Evolutionary conservation across 805 yeast genomes (phyloP).

Genomic region (Danielia oregonensis): DNA sequence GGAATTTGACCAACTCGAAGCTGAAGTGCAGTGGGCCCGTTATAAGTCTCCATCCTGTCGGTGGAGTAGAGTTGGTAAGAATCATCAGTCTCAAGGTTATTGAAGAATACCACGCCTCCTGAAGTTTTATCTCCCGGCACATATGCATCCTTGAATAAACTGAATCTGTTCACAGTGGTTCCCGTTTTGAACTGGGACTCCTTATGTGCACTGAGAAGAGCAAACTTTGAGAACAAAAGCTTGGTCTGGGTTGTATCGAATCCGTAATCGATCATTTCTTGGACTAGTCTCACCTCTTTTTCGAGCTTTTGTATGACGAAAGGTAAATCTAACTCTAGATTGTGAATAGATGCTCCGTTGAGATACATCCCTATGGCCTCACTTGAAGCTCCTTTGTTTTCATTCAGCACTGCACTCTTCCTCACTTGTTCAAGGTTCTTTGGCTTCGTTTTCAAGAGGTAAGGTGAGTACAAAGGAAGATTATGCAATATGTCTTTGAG

Average conservation of each 20-base stretch:
- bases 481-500: conserved; percentile 6
- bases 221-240: conserved; percentile 32
- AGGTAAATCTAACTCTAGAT: conserved; percentile 40
- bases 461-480: conserved; percentile 13
- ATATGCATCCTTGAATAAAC: conserved; percentile 25
- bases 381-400: conserved; percentile 33
- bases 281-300: conserved; percentile 21
- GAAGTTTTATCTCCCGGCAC: conserved; percentile 10
- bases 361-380: conserved; percentile 53
- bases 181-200: conserved; percentile 34
- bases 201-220: conserved; percentile 37
- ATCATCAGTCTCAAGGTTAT: conserved; percentile 66
- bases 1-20: conserved; percentile 56
- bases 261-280: conserved; percentile 26
- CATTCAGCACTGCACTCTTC: conserved; percentile 26
- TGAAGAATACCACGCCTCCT: conserved; percentile 62
- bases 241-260: conserved; percentile 30
- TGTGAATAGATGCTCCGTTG: conserved; percentile 64
- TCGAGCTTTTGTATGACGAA: conserved; percentile 38
- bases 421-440: conserved; percentile 6
- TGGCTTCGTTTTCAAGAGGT: conserved; percentile 4
- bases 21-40: conserved; percentile 17
- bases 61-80: conserved; percentile 45
- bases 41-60: conserved; percentile 44
- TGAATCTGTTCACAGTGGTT: conserved; percentile 32